Conservation (phyloP, 192 early-diverging fungal species). For the Umbelopsis sp. region DNA sequence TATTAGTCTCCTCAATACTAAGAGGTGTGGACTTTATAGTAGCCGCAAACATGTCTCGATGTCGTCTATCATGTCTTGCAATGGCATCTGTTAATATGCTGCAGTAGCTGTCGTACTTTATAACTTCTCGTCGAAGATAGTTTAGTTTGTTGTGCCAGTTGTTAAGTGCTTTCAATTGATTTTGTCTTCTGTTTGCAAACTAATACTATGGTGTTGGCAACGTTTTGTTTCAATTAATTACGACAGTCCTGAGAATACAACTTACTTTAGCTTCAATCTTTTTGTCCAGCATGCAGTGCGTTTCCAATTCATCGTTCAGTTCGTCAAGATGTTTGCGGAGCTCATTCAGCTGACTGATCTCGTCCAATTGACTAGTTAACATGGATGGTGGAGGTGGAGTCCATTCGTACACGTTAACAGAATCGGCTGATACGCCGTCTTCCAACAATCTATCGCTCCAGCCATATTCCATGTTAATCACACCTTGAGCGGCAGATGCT, state of each 20-base stretch:
- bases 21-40: not conserved
- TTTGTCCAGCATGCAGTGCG: slow-evolving; percentile 62
- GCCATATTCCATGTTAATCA: slow-evolving; percentile 74
- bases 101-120: slow-evolving; percentile 82
- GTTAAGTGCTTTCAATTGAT: slow-evolving; percentile 64
- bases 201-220: slow-evolving; percentile 23
- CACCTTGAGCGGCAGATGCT: slow-evolving; percentile 68
- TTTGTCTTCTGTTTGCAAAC: slow-evolving; percentile 58
- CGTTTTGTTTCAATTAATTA: not conserved
- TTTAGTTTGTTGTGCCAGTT: slow-evolving; percentile 84
- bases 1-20: not conserved
- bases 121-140: slow-evolving; percentile 77
- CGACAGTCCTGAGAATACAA: not conserved
- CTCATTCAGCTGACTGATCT: slow-evolving; percentile 57
- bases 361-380: slow-evolving; percentile 36
- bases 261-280: slow-evolving; percentile 41
- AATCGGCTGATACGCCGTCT: slow-evolving; percentile 15
- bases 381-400: slow-evolving; percentile 49
- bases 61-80: not conserved
- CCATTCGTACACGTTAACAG: slow-evolving; percentile 48
- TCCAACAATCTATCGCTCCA: slow-evolving; percentile 52
- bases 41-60: not conserved
- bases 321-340: slow-evolving; percentile 65
- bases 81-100: slow-evolving; percentile 49
- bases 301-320: slow-evolving; percentile 69